Conservation (phyloP, 2,329 filamentous ascomycete species). For the Geosmithia flava region DNA sequence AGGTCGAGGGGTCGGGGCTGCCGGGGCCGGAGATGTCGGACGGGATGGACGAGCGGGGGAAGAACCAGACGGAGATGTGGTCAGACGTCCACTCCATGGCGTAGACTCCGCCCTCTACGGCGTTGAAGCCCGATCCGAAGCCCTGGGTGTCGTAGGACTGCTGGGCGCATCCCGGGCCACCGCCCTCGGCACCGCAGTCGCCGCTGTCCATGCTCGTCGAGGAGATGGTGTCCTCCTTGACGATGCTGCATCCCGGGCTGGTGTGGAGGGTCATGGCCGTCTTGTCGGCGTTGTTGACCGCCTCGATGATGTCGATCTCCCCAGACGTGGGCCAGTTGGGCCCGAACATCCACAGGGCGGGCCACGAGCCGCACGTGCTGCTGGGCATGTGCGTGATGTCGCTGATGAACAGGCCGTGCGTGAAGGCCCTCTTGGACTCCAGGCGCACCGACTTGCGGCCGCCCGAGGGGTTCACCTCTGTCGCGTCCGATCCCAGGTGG, state of each 20-base stretch:
- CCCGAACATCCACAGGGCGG: constrained; percentile 59
- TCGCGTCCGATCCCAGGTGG: constrained; percentile 59
- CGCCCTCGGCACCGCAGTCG: constrained; percentile 45
- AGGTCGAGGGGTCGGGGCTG: constrained; percentile 51
- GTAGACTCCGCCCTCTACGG: constrained; percentile 55
- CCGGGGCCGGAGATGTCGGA: constrained; percentile 41
- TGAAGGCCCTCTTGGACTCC: constrained; percentile 53
- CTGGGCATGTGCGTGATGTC: constrained; percentile 70
- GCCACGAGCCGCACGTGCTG: constrained; percentile 61
- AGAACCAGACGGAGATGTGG: constrained; percentile 72
- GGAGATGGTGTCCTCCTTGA: constrained; percentile 30
- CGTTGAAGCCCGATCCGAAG: constrained; percentile 63
- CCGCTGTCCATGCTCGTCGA: constrained; percentile 30
- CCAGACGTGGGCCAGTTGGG: constrained; percentile 57
- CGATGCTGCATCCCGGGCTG: constrained; percentile 42
- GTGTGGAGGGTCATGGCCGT: constrained; percentile 62
- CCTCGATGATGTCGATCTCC: constrained; percentile 74
- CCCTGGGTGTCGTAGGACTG: constrained; percentile 34
- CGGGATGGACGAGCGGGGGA: constrained; percentile 54
- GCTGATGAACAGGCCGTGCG: constrained; percentile 56
- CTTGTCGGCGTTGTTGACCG: constrained; percentile 49
- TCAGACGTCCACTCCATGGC: constrained; percentile 64
- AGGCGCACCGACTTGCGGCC: constrained; percentile 64
- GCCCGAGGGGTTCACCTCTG: constrained; percentile 35
- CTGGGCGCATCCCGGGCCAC: constrained; percentile 48